Conservation (phyloP, 306 rosid genomes). For the Acacia confusa region DNA sequence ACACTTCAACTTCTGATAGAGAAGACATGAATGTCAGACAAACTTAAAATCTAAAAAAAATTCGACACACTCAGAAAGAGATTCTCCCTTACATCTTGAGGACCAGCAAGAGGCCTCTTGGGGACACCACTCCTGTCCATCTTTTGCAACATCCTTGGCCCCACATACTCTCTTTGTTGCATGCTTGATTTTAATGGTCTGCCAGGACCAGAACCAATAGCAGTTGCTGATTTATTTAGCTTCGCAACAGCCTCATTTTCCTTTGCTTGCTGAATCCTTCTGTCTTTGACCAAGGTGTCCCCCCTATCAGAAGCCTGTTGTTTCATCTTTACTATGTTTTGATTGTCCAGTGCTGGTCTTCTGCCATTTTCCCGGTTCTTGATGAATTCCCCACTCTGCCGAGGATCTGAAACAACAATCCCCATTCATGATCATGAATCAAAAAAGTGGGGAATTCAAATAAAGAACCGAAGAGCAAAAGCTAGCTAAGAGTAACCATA, state of each 20-base stretch:
- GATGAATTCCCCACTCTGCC: slow-evolving; percentile 53
- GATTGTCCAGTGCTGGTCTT: slow-evolving; percentile 41
- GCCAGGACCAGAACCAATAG: slow-evolving; percentile 44
- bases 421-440: slow-evolving; percentile 47
- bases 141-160: slow-evolving; percentile 39
- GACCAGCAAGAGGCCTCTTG: slow-evolving; percentile 38
- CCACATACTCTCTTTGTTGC: slow-evolving; percentile 42
- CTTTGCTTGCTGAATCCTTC: slow-evolving; percentile 41
- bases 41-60: slow-evolving; percentile 12
- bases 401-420: slow-evolving; percentile 76
- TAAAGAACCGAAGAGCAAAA: slow-evolving; percentile 43
- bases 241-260: slow-evolving; percentile 49
- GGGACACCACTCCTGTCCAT: slow-evolving; percentile 42
- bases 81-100: slow-evolving; percentile 49
- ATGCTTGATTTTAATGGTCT: slow-evolving; percentile 51
- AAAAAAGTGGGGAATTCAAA: slow-evolving; percentile 48
- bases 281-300: slow-evolving; percentile 40
- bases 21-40: slow-evolving; percentile 30
- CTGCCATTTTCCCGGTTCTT: slow-evolving; percentile 55
- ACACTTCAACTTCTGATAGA: slow-evolving; percentile 45
- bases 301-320: slow-evolving; percentile 38
- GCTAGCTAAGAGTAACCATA: slow-evolving; percentile 35
- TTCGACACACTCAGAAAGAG: not conserved
- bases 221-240: slow-evolving; percentile 43
- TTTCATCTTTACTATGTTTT: slow-evolving; percentile 41